Base-by-base conservation (phyloP, 73 alveolate genomes). In the Blepharisma stoltei region DNA sequence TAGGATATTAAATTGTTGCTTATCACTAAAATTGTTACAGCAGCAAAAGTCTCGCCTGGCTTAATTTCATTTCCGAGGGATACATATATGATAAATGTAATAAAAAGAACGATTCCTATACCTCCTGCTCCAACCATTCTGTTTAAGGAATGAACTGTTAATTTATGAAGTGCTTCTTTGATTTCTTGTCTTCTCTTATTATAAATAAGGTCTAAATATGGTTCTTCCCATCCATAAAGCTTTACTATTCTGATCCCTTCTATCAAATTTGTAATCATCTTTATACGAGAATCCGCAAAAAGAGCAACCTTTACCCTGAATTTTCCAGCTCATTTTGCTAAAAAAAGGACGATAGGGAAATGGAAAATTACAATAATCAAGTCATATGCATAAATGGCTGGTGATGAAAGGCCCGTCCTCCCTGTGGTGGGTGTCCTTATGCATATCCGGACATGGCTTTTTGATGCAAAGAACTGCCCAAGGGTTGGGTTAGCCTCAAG, bases 161-260 rank as follows among this genome's bases (percentile, higher is more conserved):
- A 5, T 60, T 60, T 60, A 2, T 9, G 37, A 1, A 18, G 14
- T 0, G n/a, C 27, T 60, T 60, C 46, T 60, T 14, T 60, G 5
- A 20, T 20, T 60, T 60, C 73, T 20, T n/a, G 46, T 25, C 5
- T 4, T 20, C 73, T 0, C 23, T 60, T 60, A 2, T 60, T 1
- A 5, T 14, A 60, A 14, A 60, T 18, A 14, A 0, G 11, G 3
- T 25, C 45, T 14, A 60, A 9, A 60, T 20, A 60, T 2, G 73
- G 73, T 1, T 20, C 18, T 20, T 82, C 89, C 89, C 89, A 82
- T 0, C 76, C 85, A 76, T 82, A 77, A 73, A 82, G 55, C 45
- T 82, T 82, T 20, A 82, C 69, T 6, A 52, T 53, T 77, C 69
- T 37, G 20, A 82, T 82, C 0, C 89, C 89, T n/a, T 82, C 89